phyloP scores from a whole-genome alignment of 148 eudicot species.

The Rhododendron vialii region DNA sequence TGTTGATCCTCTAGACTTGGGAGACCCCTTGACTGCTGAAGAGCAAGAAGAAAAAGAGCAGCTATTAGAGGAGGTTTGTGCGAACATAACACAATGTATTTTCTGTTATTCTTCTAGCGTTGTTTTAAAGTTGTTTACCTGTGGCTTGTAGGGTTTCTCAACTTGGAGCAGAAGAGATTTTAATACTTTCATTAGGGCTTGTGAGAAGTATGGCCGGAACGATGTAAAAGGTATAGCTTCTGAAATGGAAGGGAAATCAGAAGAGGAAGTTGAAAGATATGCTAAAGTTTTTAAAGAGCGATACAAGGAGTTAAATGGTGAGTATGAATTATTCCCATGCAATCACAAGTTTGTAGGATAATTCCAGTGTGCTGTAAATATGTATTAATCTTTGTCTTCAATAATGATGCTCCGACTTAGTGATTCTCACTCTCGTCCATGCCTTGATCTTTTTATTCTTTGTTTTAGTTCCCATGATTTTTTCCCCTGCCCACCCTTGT shows the following conservation, averaged over 20 bases:
- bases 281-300: conserved; percentile 89
- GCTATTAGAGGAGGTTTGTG: conserved; percentile 63
- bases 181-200: conserved; percentile 90
- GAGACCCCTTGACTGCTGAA: conserved; percentile 93
- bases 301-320: conserved; percentile 91
- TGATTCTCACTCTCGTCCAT: background rate
- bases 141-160: conserved; percentile 67
- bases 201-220: conserved; percentile 88
- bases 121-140: background rate
- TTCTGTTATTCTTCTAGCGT: background rate
- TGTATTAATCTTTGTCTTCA: background rate
- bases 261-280: conserved; percentile 94
- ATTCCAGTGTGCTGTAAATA: background rate
- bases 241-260: conserved; percentile 97
- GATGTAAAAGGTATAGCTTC: conserved; percentile 71
- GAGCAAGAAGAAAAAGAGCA: conserved; percentile 96
- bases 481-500: background rate
- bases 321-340: conserved; percentile 18
- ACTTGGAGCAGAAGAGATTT: conserved; percentile 92
- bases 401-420: background rate
- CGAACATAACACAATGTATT: background rate
- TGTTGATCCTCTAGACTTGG: conserved; percentile 46
- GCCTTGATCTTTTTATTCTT: background rate
- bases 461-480: background rate
- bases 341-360: background rate